Evolutionary conservation across 345 rosid species (phyloP).

Genomic region (Atalantia buxifolia): DNA sequence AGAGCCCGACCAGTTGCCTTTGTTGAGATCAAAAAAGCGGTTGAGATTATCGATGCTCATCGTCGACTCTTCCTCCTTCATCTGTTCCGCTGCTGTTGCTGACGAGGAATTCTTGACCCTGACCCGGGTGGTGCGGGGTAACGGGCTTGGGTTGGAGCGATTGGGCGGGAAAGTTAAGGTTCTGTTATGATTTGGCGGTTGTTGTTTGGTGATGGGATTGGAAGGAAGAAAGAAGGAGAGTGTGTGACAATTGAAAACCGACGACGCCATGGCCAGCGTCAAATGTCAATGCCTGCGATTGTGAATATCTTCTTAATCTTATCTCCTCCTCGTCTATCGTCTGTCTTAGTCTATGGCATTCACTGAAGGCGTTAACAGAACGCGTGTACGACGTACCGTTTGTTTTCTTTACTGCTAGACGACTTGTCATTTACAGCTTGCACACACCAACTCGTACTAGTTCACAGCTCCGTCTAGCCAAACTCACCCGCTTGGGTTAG

Average conservation of each 20-base stretch:
- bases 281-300: too few species aligned
- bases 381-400: background rate
- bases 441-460: too few species aligned
- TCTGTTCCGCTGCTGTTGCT: constrained; percentile 25
- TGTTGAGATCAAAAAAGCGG: constrained; percentile 59
- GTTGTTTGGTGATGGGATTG: constrained; percentile 7
- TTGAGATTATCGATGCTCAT: constrained; percentile 70
- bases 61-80: constrained; percentile 28
- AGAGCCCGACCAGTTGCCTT: constrained; percentile 85
- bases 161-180: constrained; percentile 15
- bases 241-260: constrained; percentile 27
- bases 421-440: background rate
- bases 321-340: too few species aligned
- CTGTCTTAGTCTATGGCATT: too few species aligned
- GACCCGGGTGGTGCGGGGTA: constrained; percentile 24
- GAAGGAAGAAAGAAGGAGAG: constrained; percentile 23
- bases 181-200: constrained; percentile 1
- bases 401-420: background rate
- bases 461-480: too few species aligned
- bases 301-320: background rate
- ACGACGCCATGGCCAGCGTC: constrained; percentile 32
- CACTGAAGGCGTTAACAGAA: background rate
- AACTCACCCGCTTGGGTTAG: too few species aligned
- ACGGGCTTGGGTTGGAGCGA: constrained; percentile 1
- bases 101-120: constrained; percentile 24